A percentile compares a stretch with the other conserved stretches of the same genome.
Conservation (phyloP, 2,329 filamentous ascomycete genomes). For the Aplosporella prunicola region DNA sequence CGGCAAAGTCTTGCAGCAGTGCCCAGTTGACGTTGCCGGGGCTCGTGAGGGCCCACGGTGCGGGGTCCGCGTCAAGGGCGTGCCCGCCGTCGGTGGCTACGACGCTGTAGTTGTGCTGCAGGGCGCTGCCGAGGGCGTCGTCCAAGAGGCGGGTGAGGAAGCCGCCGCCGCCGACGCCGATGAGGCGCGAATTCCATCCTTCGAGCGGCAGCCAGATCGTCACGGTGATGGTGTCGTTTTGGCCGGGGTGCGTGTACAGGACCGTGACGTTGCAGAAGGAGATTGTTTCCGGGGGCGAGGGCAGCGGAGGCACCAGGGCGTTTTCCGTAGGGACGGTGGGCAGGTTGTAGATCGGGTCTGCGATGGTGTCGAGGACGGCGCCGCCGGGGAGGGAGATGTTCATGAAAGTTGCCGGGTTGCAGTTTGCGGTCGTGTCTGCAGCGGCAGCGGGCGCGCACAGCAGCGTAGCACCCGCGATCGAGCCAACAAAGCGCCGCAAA, state of each 20-base stretch:
- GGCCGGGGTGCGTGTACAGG: conserved; percentile 29
- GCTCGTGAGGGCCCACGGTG: conserved; percentile 13
- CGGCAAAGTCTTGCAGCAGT: conserved; percentile 9
- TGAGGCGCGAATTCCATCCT: conserved; percentile 15
- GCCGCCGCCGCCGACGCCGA: conserved; percentile 16
- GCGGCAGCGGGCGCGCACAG: no score
- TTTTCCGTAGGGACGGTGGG: no score
- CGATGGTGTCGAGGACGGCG: no score
- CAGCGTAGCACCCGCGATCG: no score
- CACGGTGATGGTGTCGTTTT: conserved; percentile 25
- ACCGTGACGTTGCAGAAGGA: conserved; percentile 32
- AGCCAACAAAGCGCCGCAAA: no score
- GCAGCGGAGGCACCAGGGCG: no score
- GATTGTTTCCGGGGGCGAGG: no score
- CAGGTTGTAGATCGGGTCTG: no score
- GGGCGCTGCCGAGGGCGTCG: not conserved
- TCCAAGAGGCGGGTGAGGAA: conserved; percentile 8
- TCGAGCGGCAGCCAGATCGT: conserved; percentile 25
- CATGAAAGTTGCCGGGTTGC: no score
- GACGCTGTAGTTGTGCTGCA: not conserved
- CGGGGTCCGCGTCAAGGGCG: not conserved
- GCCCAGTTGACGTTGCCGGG: conserved; percentile 7
- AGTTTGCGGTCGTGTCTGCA: no score
- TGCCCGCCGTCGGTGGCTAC: conserved; percentile 5
- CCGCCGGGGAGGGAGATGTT: no score